Percentiles rank a stretch among this genome's conserved stretches.
Evolutionary conservation across 306 rosid genomes (phyloP).

Genomic region (Arachis hypogaea): DNA sequence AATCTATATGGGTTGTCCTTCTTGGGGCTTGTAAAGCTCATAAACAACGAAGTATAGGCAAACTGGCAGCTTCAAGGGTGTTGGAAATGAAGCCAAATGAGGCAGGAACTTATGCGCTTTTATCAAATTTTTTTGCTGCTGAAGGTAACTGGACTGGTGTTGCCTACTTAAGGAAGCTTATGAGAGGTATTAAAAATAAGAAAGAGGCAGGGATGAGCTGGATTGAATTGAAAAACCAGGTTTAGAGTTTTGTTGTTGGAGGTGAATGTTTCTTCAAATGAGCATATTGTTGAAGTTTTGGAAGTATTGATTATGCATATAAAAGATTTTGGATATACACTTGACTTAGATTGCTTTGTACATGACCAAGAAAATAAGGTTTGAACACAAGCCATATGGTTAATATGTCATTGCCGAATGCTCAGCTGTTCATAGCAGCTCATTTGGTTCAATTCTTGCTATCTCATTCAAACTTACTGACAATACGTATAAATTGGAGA

Average conservation of each 20-base stretch:
- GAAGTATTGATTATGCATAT: constrained; percentile 59
- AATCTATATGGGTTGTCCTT: constrained; percentile 74
- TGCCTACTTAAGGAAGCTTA: constrained; percentile 63
- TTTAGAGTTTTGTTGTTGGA: constrained; percentile 65
- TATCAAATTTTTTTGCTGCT: constrained; percentile 72
- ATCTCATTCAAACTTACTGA: background rate
- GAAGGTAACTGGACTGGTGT: constrained; percentile 72
- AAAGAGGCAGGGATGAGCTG: constrained; percentile 50
- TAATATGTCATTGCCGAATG: background rate
- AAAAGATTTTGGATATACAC: constrained; percentile 53
- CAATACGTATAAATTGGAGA: too few relatives aligned
- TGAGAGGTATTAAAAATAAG: constrained; percentile 52
- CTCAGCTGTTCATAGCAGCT: background rate
- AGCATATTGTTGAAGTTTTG: constrained; percentile 51
- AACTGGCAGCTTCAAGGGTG: constrained; percentile 58
- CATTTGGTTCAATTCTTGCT: constrained; percentile 3
- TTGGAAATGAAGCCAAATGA: constrained; percentile 60
- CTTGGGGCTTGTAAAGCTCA: constrained; percentile 82
- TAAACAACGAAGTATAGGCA: constrained; percentile 55
- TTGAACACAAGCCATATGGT: constrained; percentile 35
- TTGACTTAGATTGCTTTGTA: constrained; percentile 50
- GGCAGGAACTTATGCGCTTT: constrained; percentile 60
- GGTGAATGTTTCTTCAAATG: constrained; percentile 57
- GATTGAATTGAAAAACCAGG: constrained; percentile 71
- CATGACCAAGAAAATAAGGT: constrained; percentile 53